Conservation (phyloP, 495 filamentous ascomycete species). For the Cairneyella variabilis region DNA sequence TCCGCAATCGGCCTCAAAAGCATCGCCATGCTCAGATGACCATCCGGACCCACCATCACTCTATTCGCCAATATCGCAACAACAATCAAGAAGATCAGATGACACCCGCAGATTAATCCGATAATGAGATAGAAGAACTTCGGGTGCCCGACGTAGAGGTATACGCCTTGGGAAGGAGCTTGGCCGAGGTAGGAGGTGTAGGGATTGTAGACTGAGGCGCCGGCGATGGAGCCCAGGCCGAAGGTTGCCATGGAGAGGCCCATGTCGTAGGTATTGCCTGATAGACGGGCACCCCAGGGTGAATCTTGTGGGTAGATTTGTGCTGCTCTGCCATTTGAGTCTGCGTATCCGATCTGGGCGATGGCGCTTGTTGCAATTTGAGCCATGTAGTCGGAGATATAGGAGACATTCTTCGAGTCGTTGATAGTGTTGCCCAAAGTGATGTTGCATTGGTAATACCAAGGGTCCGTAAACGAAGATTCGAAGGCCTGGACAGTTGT, state of each 20-base stretch:
- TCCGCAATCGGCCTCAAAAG: slow-evolving; percentile 25
- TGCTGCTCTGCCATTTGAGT: neutral
- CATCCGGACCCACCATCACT: slow-evolving; percentile 22
- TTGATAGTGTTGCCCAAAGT: slow-evolving; percentile 12
- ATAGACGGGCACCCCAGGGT: slow-evolving; percentile 6
- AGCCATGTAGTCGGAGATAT: slow-evolving; percentile 24
- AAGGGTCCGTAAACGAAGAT: slow-evolving; percentile 11
- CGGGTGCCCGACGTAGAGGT: slow-evolving; percentile 16
- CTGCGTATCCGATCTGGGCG: slow-evolving; percentile 18
- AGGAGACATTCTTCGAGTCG: slow-evolving; percentile 17
- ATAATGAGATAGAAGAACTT: slow-evolving; percentile 20
- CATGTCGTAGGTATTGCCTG: slow-evolving; percentile 9
- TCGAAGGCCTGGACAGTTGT: slow-evolving; percentile 23
- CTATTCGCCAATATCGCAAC: slow-evolving; percentile 21
- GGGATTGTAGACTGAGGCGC: slow-evolving; percentile 13
- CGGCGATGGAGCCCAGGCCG: slow-evolving; percentile 14
- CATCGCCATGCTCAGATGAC: slow-evolving; percentile 13
- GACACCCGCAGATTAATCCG: slow-evolving; percentile 16
- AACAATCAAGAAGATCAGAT: slow-evolving; percentile 15
- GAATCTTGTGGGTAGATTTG: slow-evolving; percentile 20
- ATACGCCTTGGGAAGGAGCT: slow-evolving; percentile 7
- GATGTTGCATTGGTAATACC: slow-evolving; percentile 25
- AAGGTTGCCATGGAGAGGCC: slow-evolving; percentile 10
- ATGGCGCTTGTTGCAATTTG: slow-evolving; percentile 19
- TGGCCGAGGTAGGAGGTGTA: slow-evolving; percentile 6